These are phyloP conservation scores for Colletotrichum cordylinicola DNA, from an alignment of 2,329 filamentous ascomycete genomes.

Conservation along the genomic window DNA sequence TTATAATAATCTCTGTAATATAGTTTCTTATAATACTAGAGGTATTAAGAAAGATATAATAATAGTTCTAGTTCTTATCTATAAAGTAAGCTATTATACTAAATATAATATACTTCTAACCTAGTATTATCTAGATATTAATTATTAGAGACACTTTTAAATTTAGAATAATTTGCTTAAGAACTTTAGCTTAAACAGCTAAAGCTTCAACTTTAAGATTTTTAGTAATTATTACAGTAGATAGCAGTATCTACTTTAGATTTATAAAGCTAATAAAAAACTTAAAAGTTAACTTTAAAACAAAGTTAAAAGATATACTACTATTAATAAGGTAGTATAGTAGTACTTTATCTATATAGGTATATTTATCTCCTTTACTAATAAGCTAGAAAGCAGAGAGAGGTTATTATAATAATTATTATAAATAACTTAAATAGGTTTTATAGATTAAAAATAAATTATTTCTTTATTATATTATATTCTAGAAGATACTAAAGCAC, in stretches of 20 bases:
- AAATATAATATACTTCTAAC: no score
- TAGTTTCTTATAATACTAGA: neutral
- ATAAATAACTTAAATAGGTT: neutral
- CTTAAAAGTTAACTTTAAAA: neutral
- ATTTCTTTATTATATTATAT: neutral
- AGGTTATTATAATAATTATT: neutral
- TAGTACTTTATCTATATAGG: neutral
- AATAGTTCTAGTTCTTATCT: no score
- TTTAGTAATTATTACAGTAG: neutral
- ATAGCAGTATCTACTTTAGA: neutral
- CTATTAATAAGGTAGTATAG: neutral
- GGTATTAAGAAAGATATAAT: neutral
- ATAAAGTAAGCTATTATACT: no score
- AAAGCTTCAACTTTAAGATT: neutral
- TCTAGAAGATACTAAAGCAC: neutral
- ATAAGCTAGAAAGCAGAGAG: neutral
- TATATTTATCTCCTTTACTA: neutral
- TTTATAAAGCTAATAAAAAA: neutral
- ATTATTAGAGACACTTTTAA: neutral
- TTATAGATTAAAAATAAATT: neutral
- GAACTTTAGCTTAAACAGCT: neutral
- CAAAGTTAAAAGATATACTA: neutral
- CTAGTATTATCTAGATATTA: neutral
- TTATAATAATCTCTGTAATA: neutral
- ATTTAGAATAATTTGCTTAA: neutral